These are phyloP conservation scores for Fusarium sterilihyphosum DNA, from an alignment of 2,329 filamentous ascomycete species.

Conservation along the genomic window DNA sequence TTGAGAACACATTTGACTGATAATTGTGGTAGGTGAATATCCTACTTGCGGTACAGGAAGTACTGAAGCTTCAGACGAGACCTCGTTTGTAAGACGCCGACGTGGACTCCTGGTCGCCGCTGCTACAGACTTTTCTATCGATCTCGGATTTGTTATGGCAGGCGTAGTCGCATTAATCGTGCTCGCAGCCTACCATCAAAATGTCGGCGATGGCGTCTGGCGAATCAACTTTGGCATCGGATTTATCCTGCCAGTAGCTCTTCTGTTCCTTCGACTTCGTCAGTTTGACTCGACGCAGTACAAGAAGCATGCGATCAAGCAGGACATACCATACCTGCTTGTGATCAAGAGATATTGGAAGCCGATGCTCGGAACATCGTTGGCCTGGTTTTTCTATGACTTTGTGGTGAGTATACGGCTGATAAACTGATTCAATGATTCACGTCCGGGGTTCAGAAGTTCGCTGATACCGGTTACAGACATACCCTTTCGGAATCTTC, in stretches of 20 bases:
- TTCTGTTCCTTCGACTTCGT: background rate
- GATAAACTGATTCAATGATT: too few relatives aligned
- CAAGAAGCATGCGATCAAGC: background rate
- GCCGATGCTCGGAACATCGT: background rate
- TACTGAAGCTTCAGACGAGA: background rate
- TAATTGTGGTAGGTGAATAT: background rate
- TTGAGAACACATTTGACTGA: background rate
- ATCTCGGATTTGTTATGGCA: background rate
- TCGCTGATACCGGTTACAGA: background rate
- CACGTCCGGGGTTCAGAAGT: fast-evolving
- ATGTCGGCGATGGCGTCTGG: background rate
- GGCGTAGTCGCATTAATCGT: background rate
- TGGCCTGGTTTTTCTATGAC: background rate
- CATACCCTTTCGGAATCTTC: background rate
- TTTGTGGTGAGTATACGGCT: background rate
- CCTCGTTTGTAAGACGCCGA: background rate
- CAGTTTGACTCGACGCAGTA: background rate
- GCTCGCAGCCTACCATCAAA: background rate
- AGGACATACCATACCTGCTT: background rate
- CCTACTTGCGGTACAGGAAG: background rate
- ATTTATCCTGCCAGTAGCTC: background rate
- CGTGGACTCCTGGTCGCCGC: background rate
- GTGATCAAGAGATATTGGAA: background rate
- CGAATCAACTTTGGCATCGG: background rate
- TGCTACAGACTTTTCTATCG: background rate